Conservation (phyloP, 176 grass and related monocot genomes). For the Oropetium thomaeum region DNA sequence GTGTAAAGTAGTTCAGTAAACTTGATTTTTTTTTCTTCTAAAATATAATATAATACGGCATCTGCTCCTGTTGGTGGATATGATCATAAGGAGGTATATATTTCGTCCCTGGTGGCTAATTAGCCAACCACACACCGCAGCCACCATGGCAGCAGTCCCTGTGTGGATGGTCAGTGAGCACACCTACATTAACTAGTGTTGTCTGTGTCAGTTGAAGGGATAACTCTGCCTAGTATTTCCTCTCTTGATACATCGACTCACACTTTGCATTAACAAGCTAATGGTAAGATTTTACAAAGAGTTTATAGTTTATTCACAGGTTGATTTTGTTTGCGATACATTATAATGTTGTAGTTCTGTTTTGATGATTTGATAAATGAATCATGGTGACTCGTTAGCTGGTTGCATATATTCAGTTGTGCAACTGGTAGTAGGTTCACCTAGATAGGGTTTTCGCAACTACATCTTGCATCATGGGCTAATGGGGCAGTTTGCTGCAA, state of each 20-base stretch:
- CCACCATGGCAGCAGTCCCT: slow-evolving; percentile 21
- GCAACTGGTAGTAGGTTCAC: slow-evolving; percentile 27
- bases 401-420: slow-evolving; percentile 6
- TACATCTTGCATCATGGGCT: not conserved
- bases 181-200: slow-evolving; percentile 45
- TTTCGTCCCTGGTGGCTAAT: slow-evolving; percentile 45
- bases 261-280: not conserved
- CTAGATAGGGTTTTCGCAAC: not conserved
- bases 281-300: not conserved
- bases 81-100: not conserved
- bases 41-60: too few relatives aligned
- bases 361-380: not conserved
- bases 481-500: not conserved
- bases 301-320: not conserved
- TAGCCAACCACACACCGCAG: slow-evolving; percentile 53
- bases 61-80: too few relatives aligned
- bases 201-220: slow-evolving; percentile 36
- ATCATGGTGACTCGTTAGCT: not conserved
- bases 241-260: slow-evolving; percentile 33
- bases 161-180: slow-evolving; percentile 67
- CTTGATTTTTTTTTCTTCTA: too few relatives aligned
- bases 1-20: too few relatives aligned
- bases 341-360: not conserved
- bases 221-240: not conserved
- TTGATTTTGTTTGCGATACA: not conserved